phyloP scores from a whole-genome alignment of 257 asterid species.

The Solanum lignicaule region DNA sequence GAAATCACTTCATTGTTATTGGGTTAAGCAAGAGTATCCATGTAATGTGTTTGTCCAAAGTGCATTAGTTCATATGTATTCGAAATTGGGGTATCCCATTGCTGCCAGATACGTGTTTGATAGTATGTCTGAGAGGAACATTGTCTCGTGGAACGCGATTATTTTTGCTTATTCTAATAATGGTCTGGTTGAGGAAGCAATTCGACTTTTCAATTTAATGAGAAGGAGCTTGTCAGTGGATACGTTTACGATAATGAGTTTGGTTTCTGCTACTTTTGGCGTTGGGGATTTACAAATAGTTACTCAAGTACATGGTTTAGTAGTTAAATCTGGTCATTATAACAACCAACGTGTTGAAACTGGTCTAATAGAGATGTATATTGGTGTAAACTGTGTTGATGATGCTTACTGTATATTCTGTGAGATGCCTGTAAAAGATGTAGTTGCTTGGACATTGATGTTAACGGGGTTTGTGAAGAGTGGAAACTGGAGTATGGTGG shows the following conservation, averaged over 20 bases:
- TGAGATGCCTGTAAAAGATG: slow-evolving; percentile 34
- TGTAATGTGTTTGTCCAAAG: slow-evolving; percentile 44
- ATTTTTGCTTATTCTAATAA: slow-evolving; percentile 40
- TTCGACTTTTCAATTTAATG: slow-evolving; percentile 33
- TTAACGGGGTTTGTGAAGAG: slow-evolving; percentile 39
- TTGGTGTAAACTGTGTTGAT: slow-evolving; percentile 10
- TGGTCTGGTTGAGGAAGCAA: slow-evolving; percentile 37
- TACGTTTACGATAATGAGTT: slow-evolving; percentile 31
- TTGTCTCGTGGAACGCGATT: slow-evolving; percentile 48
- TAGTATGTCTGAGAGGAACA: slow-evolving; percentile 43
- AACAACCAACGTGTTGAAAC: slow-evolving; percentile 28
- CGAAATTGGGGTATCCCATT: slow-evolving; percentile 28
- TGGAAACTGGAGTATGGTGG: slow-evolving; percentile 28
- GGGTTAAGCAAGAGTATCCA: slow-evolving; percentile 18
- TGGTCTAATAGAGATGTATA: slow-evolving; percentile 36
- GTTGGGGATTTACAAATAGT: slow-evolving; percentile 20
- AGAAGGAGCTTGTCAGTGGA: slow-evolving; percentile 26
- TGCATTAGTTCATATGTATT: slow-evolving; percentile 41
- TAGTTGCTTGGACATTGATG: slow-evolving; percentile 55
- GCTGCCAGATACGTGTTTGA: slow-evolving; percentile 33
- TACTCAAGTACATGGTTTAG: slow-evolving; percentile 25
- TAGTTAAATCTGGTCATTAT: slow-evolving; percentile 26
- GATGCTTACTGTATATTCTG: slow-evolving; percentile 38
- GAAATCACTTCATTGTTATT: slow-evolving; percentile 47
- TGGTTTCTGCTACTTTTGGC: slow-evolving; percentile 13